These are phyloP conservation scores for Lasiodiplodia theobromae DNA, from an alignment of 2,329 filamentous ascomycete species.

Conservation along the genomic window DNA sequence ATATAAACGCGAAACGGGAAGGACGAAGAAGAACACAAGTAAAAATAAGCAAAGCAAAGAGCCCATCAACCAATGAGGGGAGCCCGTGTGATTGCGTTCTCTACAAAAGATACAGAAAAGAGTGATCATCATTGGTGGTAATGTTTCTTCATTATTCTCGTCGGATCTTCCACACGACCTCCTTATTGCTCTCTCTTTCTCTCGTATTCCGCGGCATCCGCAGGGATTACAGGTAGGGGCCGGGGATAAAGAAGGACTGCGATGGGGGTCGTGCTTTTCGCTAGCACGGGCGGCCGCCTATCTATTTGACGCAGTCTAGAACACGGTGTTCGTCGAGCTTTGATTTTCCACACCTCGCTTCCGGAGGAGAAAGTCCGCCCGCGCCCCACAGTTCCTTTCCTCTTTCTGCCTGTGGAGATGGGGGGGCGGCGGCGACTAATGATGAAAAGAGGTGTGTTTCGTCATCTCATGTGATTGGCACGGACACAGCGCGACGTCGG, in stretches of 20 bases:
- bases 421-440: not conserved
- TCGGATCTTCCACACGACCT: not conserved
- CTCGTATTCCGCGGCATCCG: not conserved
- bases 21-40: not conserved
- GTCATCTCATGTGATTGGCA: not conserved
- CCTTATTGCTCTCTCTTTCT: not conserved
- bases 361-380: not conserved
- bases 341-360: not conserved
- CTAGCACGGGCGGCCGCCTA: not conserved
- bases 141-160: not conserved
- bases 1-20: not conserved
- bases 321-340: not conserved
- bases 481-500: no score
- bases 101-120: not conserved
- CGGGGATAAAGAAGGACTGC: not conserved
- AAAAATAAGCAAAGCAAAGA: not conserved
- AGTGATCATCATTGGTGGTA: not conserved
- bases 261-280: not conserved
- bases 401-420: not conserved
- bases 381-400: not conserved
- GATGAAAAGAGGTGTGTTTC: not conserved
- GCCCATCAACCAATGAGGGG: not conserved
- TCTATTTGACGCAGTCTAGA: constrained; percentile 12
- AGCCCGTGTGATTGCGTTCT: not conserved
- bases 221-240: not conserved